phyloP scores from a whole-genome alignment of 2,329 filamentous ascomycete genomes.

The Oidium heveae region DNA sequence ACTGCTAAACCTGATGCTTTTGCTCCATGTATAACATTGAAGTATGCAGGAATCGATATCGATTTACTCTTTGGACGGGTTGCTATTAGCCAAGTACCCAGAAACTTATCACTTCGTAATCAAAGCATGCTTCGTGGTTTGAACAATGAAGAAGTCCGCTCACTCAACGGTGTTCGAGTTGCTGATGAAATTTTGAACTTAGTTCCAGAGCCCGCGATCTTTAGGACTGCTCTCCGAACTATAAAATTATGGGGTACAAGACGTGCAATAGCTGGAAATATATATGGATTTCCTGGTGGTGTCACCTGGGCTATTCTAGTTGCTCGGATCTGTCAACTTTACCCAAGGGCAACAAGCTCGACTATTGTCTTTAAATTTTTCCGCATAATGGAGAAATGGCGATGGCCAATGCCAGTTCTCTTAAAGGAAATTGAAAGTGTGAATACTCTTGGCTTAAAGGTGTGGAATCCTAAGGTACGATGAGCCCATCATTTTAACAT shows the following conservation, averaged over 20 bases:
- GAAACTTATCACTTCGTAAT: conserved; percentile 53
- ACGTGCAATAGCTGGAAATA: conserved; percentile 82
- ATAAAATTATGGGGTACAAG: conserved; percentile 93
- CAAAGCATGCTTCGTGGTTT: conserved; percentile 65
- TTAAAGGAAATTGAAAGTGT: conserved; percentile 72
- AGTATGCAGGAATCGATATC: conserved; percentile 74
- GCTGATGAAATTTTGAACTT: conserved; percentile 76
- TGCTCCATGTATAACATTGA: conserved; percentile 93
- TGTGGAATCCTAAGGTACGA: conserved; percentile 78
- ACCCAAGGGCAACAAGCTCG: conserved; percentile 72
- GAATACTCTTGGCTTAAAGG: conserved; percentile 44
- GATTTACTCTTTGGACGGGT: conserved; percentile 77
- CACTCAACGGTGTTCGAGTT: conserved; percentile 80
- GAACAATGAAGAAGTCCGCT: conserved; percentile 66
- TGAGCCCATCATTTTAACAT: conserved; percentile 3
- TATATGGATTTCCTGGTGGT: conserved; percentile 87
- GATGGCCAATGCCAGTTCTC: conserved; percentile 81
- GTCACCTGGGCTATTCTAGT: conserved; percentile 98
- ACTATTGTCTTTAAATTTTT: conserved; percentile 90
- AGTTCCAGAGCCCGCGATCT: conserved; percentile 73
- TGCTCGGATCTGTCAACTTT: conserved; percentile 83
- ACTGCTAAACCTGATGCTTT: conserved; percentile 72
- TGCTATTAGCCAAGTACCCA: conserved; percentile 42
- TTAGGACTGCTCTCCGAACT: conserved; percentile 66
- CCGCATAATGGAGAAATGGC: conserved; percentile 70